Percentiles rank a stretch among this genome's conserved stretches.
Conservation (phyloP, 2,329 filamentous ascomycete species). For the Aspergillus flavus region DNA sequence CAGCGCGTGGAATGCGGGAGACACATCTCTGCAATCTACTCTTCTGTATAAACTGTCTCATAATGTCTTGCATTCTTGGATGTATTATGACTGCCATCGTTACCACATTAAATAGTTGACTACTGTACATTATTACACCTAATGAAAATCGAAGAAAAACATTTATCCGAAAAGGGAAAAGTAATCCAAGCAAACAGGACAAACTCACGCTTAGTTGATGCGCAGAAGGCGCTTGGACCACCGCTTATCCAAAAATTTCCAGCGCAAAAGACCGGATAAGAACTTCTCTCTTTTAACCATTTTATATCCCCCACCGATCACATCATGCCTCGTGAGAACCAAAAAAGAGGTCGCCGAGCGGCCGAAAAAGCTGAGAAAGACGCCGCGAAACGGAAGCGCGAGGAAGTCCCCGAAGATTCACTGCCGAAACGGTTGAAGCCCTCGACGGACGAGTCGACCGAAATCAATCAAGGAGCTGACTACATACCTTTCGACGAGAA, state of each 20-base stretch:
- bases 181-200: conserved; percentile 5
- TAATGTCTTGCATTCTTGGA: conserved; percentile 11
- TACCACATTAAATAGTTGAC: background rate
- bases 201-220: conserved; percentile 8
- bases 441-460: conserved; percentile 26
- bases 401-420: conserved; percentile 36
- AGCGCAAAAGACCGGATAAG: conserved; percentile 9
- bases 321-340: conserved; percentile 50
- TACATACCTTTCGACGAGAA: conserved; percentile 40
- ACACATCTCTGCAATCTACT: conserved; percentile 81
- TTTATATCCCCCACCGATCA: conserved; percentile 11
- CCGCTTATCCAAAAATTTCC: conserved; percentile 40
- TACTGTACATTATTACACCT: conserved; percentile 1
- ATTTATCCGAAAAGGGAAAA: background rate
- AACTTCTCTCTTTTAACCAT: conserved; percentile 1
- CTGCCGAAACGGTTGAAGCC: conserved; percentile 45
- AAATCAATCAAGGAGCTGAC: conserved; percentile 31
- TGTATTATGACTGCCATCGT: conserved; percentile 12
- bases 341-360: conserved; percentile 50
- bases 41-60: conserved; percentile 50
- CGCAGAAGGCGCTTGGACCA: conserved; percentile 38
- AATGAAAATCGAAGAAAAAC: background rate
- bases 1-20: conserved; percentile 87
- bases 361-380: conserved; percentile 44
- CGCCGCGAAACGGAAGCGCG: conserved; percentile 40